Percentiles rank a stretch among this genome's conserved stretches.
Evolutionary conservation across 192 early-diverging fungal genomes (phyloP).

Genomic region (Rhizophagus prolifer): DNA sequence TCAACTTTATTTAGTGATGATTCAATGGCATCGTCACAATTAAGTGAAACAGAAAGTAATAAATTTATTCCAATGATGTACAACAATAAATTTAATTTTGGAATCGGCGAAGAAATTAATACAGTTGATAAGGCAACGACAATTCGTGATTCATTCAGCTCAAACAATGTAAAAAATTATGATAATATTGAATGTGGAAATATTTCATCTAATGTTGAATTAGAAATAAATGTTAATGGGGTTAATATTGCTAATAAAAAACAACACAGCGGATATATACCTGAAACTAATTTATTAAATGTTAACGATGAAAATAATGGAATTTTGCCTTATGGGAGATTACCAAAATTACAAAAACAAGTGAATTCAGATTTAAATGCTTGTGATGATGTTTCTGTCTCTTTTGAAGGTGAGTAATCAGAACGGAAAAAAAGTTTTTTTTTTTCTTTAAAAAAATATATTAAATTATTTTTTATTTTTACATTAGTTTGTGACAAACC

Average conservation of each 20-base stretch:
- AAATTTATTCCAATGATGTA: no score
- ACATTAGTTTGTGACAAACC: constrained; percentile 39
- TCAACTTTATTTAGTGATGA: constrained; percentile 38
- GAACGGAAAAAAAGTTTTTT: not conserved
- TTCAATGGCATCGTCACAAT: not conserved
- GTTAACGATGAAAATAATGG: not conserved
- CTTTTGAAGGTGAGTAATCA: not conserved
- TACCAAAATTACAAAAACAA: not conserved
- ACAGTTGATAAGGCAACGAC: no score
- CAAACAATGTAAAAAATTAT: not conserved
- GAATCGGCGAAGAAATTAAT: no score
- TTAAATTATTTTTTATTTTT: not conserved
- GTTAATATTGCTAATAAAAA: no score
- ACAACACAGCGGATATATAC: no score
- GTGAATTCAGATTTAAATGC: not conserved
- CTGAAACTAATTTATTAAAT: not conserved
- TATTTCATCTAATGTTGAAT: not conserved
- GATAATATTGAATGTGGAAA: not conserved
- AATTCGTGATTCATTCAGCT: not conserved
- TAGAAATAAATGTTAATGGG: no score
- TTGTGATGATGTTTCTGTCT: not conserved
- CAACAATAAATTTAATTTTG: no score
- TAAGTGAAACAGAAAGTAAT: not conserved
- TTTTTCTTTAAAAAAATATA: not conserved
- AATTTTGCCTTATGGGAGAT: not conserved